Evolutionary conservation across 768 basidiomycete species (phyloP), one percentile per base, ranked within the genome.

Genomic region (Xerocomus brunneocitrinus): DNA sequence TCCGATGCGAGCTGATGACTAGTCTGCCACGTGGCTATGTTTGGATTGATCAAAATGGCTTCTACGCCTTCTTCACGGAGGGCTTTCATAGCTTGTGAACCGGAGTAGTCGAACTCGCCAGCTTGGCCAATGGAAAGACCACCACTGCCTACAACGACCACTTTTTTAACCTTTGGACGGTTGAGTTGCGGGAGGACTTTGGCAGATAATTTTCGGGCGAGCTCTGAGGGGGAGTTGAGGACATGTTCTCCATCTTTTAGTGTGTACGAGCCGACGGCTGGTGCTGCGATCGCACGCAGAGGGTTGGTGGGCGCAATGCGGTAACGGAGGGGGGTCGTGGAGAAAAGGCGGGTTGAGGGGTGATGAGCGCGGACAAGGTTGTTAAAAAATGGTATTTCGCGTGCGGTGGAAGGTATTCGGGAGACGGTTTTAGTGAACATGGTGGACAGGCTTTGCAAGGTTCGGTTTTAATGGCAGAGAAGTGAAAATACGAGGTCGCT

Each of bases 61-160:
- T 89, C 81, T 48, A 99, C 86, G 49, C 95, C 95, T 69, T 95
- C 92, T 71, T 99, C 97, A 61, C 87, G 84, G 49, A 99, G 84
- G 14, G 97, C 97, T 71, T 99, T 98, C 73, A 99, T 84, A 9
- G 97, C 97, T 72, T 99, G 97, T 6, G 95, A 98, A 43, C 97
- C 97, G 19, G 95, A 98, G 70, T 99, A 99, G 70, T 99, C 97
- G 71, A 99, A 99, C 74, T 99, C 97, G 70, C 97, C 97, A 5
- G 97, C 97, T 71, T 99, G 97, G 28, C 97, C 97, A 53, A 99
- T 99, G 63, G 85, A 88, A 43, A 99, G 84, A 50, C 97, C 97
- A 60, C 97, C 97, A 60, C 87, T 89, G 54, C 97, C 97, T 24
- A 99, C 93, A 56, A 98, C 92, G 61, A 98, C 82, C 48, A 98